phyloP scores from a whole-genome alignment of 2,329 filamentous ascomycete species.

The Ophiostoma ulmi region DNA sequence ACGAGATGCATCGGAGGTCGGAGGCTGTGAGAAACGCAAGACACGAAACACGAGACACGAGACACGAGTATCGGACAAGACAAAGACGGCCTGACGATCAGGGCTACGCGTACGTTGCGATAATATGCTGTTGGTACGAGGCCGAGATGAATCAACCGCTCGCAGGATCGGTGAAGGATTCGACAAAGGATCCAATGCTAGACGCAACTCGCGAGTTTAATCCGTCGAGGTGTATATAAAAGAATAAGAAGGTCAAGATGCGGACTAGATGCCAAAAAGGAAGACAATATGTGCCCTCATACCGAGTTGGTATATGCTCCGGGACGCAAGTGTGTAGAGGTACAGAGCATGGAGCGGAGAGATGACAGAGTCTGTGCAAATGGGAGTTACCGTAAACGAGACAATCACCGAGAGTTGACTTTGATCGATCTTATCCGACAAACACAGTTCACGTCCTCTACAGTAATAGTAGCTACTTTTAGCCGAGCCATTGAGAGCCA shows the following conservation, averaged over 20 bases:
- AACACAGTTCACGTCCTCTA: too few relatives aligned
- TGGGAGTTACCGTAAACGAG: background rate
- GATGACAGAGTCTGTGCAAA: background rate
- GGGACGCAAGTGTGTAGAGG: background rate
- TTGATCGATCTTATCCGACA: background rate
- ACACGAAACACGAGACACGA: background rate
- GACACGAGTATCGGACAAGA: background rate
- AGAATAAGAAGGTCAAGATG: background rate
- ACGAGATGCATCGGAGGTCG: too few relatives aligned
- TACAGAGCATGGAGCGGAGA: background rate
- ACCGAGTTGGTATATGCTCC: slow-evolving; percentile 1
- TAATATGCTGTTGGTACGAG: background rate
- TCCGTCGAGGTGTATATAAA: background rate
- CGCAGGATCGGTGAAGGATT: background rate
- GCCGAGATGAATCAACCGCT: background rate
- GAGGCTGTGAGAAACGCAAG: background rate
- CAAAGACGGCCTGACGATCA: background rate
- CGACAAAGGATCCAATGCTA: background rate
- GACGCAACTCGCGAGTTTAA: background rate
- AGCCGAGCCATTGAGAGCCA: too few relatives aligned
- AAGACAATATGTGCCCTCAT: background rate
- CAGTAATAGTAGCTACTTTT: too few relatives aligned
- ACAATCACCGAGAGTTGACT: background rate
- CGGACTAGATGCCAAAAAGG: background rate
- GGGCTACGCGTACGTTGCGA: background rate